Conservation (phyloP, 2,329 filamentous ascomycete genomes). For the Paecilomyces fulvus region DNA sequence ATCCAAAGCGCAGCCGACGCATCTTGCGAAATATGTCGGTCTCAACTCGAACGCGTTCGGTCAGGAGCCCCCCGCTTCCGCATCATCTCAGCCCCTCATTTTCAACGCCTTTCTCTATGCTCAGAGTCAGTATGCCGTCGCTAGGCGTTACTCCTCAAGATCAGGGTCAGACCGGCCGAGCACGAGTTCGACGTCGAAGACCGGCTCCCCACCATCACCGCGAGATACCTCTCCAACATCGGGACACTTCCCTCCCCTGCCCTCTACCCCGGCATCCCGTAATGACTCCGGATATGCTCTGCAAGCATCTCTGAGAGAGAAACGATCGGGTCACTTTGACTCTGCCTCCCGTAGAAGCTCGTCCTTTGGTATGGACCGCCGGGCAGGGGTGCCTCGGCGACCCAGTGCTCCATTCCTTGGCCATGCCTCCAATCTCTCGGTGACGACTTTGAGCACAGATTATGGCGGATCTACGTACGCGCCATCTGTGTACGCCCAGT, state of each 20-base stretch:
- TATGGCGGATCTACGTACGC: constrained; percentile 37
- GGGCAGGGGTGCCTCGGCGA: constrained; percentile 44
- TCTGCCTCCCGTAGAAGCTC: constrained; percentile 75
- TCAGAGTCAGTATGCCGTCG: constrained; percentile 51
- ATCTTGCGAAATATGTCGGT: constrained; percentile 75
- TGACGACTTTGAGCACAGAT: constrained; percentile 37
- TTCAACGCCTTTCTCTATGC: constrained; percentile 88
- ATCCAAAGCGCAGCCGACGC: constrained; percentile 59
- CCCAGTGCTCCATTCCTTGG: constrained; percentile 67
- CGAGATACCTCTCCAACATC: constrained; percentile 64
- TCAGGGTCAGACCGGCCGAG: constrained; percentile 58
- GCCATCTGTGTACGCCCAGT: constrained; percentile 43
- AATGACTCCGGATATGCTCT: constrained; percentile 88
- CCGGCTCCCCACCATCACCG: constrained; percentile 49
- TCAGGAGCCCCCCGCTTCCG: constrained; percentile 47
- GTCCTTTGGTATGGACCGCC: constrained; percentile 76
- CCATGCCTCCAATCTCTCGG: constrained; percentile 43
- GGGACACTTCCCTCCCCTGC: constrained; percentile 65
- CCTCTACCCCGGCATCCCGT: constrained; percentile 70
- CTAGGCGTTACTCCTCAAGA: constrained; percentile 32
- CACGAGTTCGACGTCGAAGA: constrained; percentile 53
- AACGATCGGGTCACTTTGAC: constrained; percentile 88
- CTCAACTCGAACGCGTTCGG: constrained; percentile 86
- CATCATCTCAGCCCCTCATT: constrained; percentile 53
- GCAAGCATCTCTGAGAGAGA: constrained; percentile 79